These are phyloP conservation scores for Coleophoma crateriformis DNA, from an alignment of 2,329 filamentous ascomycete species.

Conservation along the genomic window DNA sequence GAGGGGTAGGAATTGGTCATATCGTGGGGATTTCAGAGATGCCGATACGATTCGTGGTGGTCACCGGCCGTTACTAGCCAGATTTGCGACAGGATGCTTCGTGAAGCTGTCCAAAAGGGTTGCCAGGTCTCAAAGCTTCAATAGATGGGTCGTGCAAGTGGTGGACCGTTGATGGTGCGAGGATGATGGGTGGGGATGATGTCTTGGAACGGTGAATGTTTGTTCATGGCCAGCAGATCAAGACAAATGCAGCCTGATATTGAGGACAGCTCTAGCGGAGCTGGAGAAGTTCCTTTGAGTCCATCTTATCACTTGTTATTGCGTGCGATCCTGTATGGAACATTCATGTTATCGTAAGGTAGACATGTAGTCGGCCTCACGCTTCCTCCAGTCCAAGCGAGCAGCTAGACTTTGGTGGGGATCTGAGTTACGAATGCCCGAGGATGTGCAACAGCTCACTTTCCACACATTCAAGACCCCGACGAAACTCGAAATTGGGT, in stretches of 20 bases:
- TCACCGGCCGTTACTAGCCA: too few species aligned
- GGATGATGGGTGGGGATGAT: conserved; percentile 11
- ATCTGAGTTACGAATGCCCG: not conserved
- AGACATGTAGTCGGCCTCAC: not conserved
- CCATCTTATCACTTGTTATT: conserved; percentile 14
- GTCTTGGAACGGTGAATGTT: conserved; percentile 7
- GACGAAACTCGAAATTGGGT: too few species aligned
- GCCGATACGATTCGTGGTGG: too few species aligned
- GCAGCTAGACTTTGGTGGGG: not conserved
- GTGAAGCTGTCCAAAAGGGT: too few species aligned
- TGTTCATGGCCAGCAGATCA: conserved; percentile 13
- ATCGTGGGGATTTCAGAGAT: not conserved
- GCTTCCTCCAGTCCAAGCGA: not conserved
- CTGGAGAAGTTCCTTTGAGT: conserved; percentile 9
- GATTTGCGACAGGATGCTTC: too few species aligned
- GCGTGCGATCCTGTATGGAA: conserved; percentile 5
- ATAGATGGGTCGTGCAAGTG: not conserved
- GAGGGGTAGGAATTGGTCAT: conserved; percentile 25
- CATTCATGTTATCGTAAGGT: conserved; percentile 10
- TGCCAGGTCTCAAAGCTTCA: too few species aligned
- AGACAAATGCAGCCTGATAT: not conserved
- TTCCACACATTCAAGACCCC: too few species aligned
- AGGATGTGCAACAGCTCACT: too few species aligned
- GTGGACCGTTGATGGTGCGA: conserved; percentile 8
- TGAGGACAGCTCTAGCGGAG: conserved; percentile 16